Percentiles rank a stretch among this genome's conserved stretches.
Conservation (phyloP, 78 protist species). For the Chrysochromulina parva region DNA sequence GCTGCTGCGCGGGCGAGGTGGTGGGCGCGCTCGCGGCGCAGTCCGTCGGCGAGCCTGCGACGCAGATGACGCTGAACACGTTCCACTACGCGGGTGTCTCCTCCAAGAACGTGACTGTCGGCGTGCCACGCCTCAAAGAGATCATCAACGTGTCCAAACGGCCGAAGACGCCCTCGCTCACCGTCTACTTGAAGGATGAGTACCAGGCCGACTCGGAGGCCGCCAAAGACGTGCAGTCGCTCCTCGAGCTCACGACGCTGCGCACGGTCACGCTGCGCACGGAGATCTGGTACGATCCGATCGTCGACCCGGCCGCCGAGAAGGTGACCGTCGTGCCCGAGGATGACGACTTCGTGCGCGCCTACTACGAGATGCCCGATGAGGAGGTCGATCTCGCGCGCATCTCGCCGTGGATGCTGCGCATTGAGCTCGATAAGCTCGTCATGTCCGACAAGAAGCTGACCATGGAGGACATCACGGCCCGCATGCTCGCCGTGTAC, state of each 20-base stretch:
- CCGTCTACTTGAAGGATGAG: constrained; percentile 44
- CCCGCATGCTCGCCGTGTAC: constrained; percentile 56
- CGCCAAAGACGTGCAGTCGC: background rate
- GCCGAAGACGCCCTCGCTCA: constrained; percentile 88
- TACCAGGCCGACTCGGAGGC: background rate
- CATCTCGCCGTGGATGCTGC: constrained; percentile 83
- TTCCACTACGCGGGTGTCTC: constrained; percentile 99
- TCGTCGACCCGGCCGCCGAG: background rate
- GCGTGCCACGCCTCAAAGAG: constrained; percentile 91
- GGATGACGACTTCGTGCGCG: constrained; percentile 77
- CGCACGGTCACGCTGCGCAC: constrained; percentile 62
- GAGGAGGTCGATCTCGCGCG: constrained; percentile 20
- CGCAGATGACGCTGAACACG: constrained; percentile 99
- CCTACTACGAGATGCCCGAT: constrained; percentile 69
- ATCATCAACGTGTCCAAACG: constrained; percentile 93
- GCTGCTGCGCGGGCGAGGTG: constrained; percentile 91
- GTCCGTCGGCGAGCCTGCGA: constrained; percentile 99
- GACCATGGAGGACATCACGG: constrained; percentile 66
- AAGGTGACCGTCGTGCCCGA: constrained; percentile 68
- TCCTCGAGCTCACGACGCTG: constrained; percentile 87
- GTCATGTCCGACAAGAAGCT: constrained; percentile 72
- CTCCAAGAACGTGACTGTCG: constrained; percentile 91
- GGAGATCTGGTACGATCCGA: constrained; percentile 97
- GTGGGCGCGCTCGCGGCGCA: constrained; percentile 97
- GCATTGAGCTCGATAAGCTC: constrained; percentile 79